Conservation (phyloP, 192 early-diverging fungal species). For the Radiomyces spectabilis region DNA sequence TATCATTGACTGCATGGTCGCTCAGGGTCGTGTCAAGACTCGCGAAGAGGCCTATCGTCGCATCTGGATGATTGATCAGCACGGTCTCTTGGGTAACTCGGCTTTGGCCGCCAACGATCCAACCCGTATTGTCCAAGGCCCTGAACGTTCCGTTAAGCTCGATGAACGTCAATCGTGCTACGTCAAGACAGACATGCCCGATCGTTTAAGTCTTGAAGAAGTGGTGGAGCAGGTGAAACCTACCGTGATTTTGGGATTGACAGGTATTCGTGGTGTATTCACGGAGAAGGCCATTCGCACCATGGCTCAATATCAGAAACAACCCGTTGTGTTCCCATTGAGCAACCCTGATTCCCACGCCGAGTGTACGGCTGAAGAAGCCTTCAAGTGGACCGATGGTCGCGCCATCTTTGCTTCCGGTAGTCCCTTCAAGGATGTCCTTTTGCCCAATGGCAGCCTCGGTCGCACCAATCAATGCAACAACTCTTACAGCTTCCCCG, state of each 20-base stretch:
- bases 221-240: slow-evolving; percentile 43
- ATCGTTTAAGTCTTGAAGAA: slow-evolving; percentile 37
- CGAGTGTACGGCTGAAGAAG: slow-evolving; percentile 49
- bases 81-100: slow-evolving; percentile 39
- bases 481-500: slow-evolving; percentile 46
- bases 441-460: slow-evolving; percentile 33
- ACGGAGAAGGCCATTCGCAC: slow-evolving; percentile 42
- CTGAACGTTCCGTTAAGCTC: slow-evolving; percentile 15
- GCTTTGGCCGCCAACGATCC: slow-evolving; percentile 24
- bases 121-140: neutral
- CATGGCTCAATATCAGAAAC: slow-evolving; percentile 42
- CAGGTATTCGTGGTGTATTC: slow-evolving; percentile 39
- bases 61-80: slow-evolving; percentile 50
- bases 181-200: slow-evolving; percentile 38
- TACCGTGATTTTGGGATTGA: slow-evolving; percentile 40
- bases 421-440: slow-evolving; percentile 43
- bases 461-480: slow-evolving; percentile 43
- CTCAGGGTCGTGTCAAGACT: slow-evolving; percentile 22
- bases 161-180: slow-evolving; percentile 42
- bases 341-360: slow-evolving; percentile 43
- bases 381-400: slow-evolving; percentile 46
- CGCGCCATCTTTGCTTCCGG: slow-evolving; percentile 47
- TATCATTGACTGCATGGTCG: slow-evolving; percentile 29
- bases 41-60: slow-evolving; percentile 41
- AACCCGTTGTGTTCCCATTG: slow-evolving; percentile 44